Base-by-base conservation (phyloP, 106 monocot genomes). In the Alisma plantagoaquatica region DNA sequence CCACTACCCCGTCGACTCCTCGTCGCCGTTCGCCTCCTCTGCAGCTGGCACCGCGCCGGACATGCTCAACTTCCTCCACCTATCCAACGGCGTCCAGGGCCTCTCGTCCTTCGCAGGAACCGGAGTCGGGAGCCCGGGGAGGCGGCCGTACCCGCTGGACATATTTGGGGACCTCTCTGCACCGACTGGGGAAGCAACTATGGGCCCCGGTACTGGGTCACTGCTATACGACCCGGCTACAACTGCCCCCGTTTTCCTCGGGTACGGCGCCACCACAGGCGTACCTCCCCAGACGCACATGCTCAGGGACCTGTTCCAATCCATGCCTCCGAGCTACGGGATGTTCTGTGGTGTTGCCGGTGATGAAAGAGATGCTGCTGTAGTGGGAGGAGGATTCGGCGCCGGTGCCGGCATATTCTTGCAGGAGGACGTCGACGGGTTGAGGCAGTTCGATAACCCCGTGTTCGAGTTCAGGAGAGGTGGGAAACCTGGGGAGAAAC, bases 271-370 rank as follows among this genome's bases (percentile, higher is more conserved):
- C 19, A 46, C 59, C 2, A 27, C 73, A 41, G 70, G 66, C 52
- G n/a, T 66, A 27, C 49, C 48, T 5, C 69, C 70, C 30, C 75
- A 66, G 46, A 54, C 70, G 3, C 55, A 75, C 52, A 21, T 91
- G 56, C 48, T 91, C 54, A 81, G 73, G 53, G 78, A 91, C 30
- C 49, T 91, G 46, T 85, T 75, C 63, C 72, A 78, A 27, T 63
- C 85, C 7, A 51, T 91, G 63, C 85, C 87, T 4, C 75, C 73
- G 57, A 81, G 66, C 27, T 86, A 77, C 26, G 84, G 81, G 43
- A 7, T 75, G 44, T 73, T 88, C 31, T 70, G 63, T 24, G 78
- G 88, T 24, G 63, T 69, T 25, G 77, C 74, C 22, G 88, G 82
- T 29, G 59, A 79, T 28, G 89, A 74, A 73, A 48, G 83, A 74